Conservation (phyloP, 2,329 filamentous ascomycete species). For the Fusarium austroafricanum region DNA sequence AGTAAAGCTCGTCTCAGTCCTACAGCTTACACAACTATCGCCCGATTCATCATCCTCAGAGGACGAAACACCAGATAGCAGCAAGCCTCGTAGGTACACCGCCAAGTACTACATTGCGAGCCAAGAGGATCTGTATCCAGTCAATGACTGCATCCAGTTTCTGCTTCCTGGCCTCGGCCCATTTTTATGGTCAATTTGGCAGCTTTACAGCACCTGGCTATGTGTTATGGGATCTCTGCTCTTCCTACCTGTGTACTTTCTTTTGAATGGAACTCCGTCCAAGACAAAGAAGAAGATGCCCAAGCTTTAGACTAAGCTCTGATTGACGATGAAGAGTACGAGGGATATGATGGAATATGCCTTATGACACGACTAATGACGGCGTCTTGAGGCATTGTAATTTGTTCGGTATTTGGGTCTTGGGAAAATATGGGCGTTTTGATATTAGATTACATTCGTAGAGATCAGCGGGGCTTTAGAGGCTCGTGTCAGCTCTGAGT, state of each 20-base stretch:
- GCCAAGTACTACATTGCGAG: conserved; percentile 74
- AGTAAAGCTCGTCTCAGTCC: conserved; percentile 75
- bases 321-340: not conserved
- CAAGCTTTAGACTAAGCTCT: conserved; percentile 12
- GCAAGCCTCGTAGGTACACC: conserved; percentile 35
- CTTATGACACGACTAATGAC: conserved; percentile 23
- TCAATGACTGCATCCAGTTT: conserved; percentile 80
- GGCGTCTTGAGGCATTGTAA: conserved; percentile 4
- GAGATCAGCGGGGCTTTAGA: not conserved
- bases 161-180: conserved; percentile 69
- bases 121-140: conserved; percentile 87
- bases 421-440: not conserved
- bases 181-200: conserved; percentile 67
- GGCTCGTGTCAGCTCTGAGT: not conserved
- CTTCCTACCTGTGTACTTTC: conserved; percentile 51
- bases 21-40: conserved; percentile 66
- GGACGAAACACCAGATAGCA: conserved; percentile 24
- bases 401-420: too few relatives aligned
- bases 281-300: conserved; percentile 29
- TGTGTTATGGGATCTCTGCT: conserved; percentile 70
- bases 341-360: not conserved
- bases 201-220: conserved; percentile 71
- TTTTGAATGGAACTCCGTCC: conserved; percentile 43
- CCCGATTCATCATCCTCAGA: conserved; percentile 43
- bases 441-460: not conserved